Evolutionary conservation across 116 monocot genomes (phyloP).

Genomic region (Iris pallida): DNA sequence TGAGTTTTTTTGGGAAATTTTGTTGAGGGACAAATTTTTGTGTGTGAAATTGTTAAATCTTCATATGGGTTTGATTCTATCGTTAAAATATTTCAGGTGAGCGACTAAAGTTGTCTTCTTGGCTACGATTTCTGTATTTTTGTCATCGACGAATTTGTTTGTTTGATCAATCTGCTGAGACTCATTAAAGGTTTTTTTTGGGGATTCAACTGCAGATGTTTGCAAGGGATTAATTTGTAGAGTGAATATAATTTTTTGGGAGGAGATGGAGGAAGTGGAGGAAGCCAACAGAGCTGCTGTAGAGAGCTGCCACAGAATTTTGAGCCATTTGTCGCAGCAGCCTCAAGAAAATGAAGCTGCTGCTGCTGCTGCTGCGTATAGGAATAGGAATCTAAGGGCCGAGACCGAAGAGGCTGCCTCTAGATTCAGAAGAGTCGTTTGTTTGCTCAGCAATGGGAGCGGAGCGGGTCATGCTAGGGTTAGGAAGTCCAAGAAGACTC

Average conservation of each 20-base stretch:
- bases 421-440: conserved; percentile 64
- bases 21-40: too few species aligned
- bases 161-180: too few species aligned
- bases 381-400: conserved; percentile 29
- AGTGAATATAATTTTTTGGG: neutral
- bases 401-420: conserved; percentile 70
- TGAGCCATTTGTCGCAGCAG: conserved; percentile 48
- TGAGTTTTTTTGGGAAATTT: too few species aligned
- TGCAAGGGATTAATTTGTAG: neutral
- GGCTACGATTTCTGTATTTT: too few species aligned
- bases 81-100: too few species aligned
- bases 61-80: too few species aligned
- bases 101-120: too few species aligned
- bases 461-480: conserved; percentile 65
- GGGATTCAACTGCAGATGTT: too few species aligned
- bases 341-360: conserved; percentile 24
- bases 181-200: too few species aligned
- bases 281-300: conserved; percentile 69
- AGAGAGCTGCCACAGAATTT: conserved; percentile 60
- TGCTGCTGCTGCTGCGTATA: conserved; percentile 16
- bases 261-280: conserved; percentile 76
- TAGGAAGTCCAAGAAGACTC: conserved; percentile 40
- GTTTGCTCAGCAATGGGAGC: conserved; percentile 38
- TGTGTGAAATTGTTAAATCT: too few species aligned
- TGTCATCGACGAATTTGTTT: too few species aligned